phyloP scores from a whole-genome alignment of 2,329 filamentous ascomycete species.

The Amauroascus niger region DNA sequence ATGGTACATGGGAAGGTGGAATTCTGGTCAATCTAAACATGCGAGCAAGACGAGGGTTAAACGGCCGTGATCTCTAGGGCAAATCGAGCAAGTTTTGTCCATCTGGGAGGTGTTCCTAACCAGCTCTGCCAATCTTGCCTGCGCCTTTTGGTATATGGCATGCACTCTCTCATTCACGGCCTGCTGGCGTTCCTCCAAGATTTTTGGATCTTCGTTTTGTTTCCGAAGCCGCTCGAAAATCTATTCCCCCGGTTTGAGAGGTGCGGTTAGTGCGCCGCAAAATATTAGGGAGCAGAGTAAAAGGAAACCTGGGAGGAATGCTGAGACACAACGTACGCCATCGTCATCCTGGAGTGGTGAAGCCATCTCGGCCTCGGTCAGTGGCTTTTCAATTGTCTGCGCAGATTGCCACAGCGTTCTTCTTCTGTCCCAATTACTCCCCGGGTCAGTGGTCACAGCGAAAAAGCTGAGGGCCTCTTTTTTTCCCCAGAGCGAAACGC shows the following conservation, averaged over 20 bases:
- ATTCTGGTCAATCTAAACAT: conserved; percentile 61
- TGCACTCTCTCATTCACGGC: conserved; percentile 51
- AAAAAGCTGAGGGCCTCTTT: too few relatives aligned
- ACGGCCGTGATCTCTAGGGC: not conserved
- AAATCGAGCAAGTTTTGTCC: not conserved
- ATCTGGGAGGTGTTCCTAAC: conserved; percentile 35
- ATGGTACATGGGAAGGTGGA: conserved; percentile 79
- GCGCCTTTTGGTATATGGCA: conserved; percentile 52
- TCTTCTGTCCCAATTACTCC: too few relatives aligned
- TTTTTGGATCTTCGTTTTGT: conserved; percentile 49
- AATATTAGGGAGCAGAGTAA: not conserved
- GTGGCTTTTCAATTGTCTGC: conserved; percentile 20
- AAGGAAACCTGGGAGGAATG: not conserved
- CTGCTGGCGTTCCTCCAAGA: conserved; percentile 50
- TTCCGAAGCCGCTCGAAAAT: conserved; percentile 50
- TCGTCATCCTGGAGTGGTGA: conserved; percentile 35
- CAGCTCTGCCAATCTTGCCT: conserved; percentile 55
- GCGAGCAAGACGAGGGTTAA: not conserved
- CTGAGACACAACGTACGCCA: conserved; percentile 28
- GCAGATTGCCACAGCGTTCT: not conserved
- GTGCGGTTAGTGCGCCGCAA: conserved; percentile 8
- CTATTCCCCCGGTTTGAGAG: conserved; percentile 33
- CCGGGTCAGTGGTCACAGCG: too few relatives aligned
- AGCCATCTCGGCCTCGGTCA: conserved; percentile 37
- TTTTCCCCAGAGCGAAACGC: too few relatives aligned